Percentiles rank a stretch among this genome's conserved stretches.
Evolutionary conservation across 2,329 filamentous ascomycete genomes (phyloP).

Genomic region (Chaetomium strumarium): DNA sequence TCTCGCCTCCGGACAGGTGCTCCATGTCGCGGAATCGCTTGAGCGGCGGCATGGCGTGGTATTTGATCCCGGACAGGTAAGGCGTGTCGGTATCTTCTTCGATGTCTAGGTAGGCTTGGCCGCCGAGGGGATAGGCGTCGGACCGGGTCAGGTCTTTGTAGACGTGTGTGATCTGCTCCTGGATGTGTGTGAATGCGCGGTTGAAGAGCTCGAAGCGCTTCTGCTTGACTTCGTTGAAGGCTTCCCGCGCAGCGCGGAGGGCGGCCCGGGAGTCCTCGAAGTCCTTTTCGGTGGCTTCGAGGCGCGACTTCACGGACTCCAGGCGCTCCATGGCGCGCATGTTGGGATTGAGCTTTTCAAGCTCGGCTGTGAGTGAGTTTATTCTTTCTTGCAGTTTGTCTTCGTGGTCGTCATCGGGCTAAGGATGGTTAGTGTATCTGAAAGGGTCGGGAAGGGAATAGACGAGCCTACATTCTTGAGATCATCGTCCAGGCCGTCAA

Average conservation of each 20-base stretch:
- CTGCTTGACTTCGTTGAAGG: constrained; percentile 73
- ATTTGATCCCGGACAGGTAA: constrained; percentile 92
- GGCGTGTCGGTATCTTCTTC: constrained; percentile 93
- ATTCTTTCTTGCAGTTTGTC: constrained; percentile 74
- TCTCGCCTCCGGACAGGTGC: constrained; percentile 92
- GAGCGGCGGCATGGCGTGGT: constrained; percentile 96
- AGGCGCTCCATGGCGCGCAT: constrained; percentile 92
- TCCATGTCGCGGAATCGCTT: constrained; percentile 99
- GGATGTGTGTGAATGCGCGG: constrained; percentile 90
- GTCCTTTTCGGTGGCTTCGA: constrained; percentile 79
- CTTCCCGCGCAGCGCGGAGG: constrained; percentile 45
- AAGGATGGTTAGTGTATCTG: constrained; percentile 24
- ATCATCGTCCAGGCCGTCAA: constrained; percentile 73
- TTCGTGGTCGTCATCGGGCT: constrained; percentile 68
- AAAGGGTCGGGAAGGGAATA: neutral
- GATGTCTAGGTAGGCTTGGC: constrained; percentile 81
- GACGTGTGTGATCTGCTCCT: constrained; percentile 86
- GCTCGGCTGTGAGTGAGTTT: constrained; percentile 63
- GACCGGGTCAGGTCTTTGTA: constrained; percentile 94
- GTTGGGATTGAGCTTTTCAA: constrained; percentile 94
- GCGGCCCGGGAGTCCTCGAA: constrained; percentile 77
- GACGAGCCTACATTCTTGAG: constrained; percentile 60
- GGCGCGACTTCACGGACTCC: constrained; percentile 74
- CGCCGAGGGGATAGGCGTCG: constrained; percentile 87
- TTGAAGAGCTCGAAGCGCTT: constrained; percentile 87